Base-by-base conservation (phyloP, 345 rosid species). In the Brassica rapa region DNA sequence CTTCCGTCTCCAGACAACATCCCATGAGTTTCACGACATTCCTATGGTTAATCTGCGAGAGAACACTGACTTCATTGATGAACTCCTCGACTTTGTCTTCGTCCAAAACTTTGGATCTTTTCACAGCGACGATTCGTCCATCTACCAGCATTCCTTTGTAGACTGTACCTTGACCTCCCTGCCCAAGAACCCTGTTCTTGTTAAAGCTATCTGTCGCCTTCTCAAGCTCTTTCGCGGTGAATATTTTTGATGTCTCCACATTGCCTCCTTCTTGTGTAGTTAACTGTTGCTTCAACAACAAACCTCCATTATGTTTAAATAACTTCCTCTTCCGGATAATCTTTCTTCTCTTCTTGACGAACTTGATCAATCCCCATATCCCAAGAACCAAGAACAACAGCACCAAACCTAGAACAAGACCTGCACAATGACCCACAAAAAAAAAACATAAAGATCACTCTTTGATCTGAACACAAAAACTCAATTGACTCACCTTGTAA, bases 301-400 rank as follows among this genome's bases (percentile, higher is more conserved):
- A 41, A 5, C 82, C 82, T 71, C 77, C 82, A 29, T 78, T 78
- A 8, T 57, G 82, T 25, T 78, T 71, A 7, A 72, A 78, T 62
- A 78, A 66, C 10, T 72, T 78, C 62, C 2, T 55, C 21, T 6
- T 29, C 1, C 10, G 25, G 14, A 10, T 41, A 1, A 56, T 25
- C 37, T 2, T 51, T 23, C 64, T 71, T 35, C 60, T 27, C 35
- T 65, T 71, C 8, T 1, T 72, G 0, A 78, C 8, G 6, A 41
- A 8, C 7, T 16, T 62, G 35, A 8, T 25, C 53, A 71, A 7
- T 3, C 53, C 15, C 1, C 35, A 33, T 0, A 21, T 55, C 35
- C 77, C 77, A 39, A 65, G 14, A 46, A 60, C 61, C 2, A 66
- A 43, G 24, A 78, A 4, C 35, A 72, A 0, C 0, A 72, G 16